phyloP scores from a whole-genome alignment of 345 rosid genomes.

The Xanthoceras sorbifolium region DNA sequence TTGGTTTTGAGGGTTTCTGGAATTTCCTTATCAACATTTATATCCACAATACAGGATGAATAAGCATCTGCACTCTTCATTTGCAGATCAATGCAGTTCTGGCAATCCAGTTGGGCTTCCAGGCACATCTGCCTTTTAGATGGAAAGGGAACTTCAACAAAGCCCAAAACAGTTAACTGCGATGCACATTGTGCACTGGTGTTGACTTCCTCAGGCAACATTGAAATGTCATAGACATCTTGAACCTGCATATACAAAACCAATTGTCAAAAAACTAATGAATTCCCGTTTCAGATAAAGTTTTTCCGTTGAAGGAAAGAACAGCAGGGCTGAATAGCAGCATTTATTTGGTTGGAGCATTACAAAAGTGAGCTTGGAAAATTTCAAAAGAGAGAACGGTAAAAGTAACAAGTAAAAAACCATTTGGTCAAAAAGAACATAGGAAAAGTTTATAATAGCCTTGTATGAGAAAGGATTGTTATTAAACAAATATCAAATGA shows the following conservation, averaged over 20 bases:
- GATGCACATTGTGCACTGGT: conserved; percentile 39
- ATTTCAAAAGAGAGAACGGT: neutral
- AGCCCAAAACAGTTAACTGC: conserved; percentile 58
- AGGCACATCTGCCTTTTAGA: conserved; percentile 48
- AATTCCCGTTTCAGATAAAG: neutral
- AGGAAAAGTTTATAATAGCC: neutral
- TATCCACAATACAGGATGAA: conserved; percentile 66
- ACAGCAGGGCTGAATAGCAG: neutral
- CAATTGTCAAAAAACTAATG: neutral
- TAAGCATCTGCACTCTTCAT: conserved; percentile 54
- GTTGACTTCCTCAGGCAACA: conserved; percentile 62
- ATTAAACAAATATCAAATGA: too few species aligned
- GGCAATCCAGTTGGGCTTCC: conserved; percentile 52
- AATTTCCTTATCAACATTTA: conserved; percentile 60
- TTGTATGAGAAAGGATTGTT: too few species aligned
- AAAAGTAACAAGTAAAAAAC: neutral
- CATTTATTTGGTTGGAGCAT: neutral
- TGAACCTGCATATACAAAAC: conserved; percentile 47
- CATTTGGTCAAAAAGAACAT: neutral
- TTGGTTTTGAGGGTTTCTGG: conserved; percentile 38
- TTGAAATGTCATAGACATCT: conserved; percentile 64
- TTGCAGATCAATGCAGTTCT: conserved; percentile 62
- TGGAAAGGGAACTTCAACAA: conserved; percentile 61
- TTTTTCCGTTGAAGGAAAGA: neutral
- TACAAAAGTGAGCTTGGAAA: neutral